phyloP scores from a whole-genome alignment of 2,329 filamentous ascomycete species.

The Mollisiaceae sp. region DNA sequence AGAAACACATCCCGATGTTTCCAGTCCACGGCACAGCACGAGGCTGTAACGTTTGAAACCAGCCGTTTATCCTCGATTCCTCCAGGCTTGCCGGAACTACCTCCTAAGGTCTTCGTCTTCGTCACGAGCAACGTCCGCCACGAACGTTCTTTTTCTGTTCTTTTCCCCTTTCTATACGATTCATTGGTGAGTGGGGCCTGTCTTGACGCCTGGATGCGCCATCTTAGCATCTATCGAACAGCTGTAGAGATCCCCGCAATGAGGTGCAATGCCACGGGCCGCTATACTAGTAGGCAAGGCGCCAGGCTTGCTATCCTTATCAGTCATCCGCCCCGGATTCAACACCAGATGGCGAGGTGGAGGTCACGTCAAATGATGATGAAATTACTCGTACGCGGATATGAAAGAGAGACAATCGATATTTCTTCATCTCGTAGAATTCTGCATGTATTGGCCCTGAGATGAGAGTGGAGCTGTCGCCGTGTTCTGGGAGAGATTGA shows the following conservation, averaged over 20 bases:
- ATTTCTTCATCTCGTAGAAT: not conserved
- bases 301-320: not conserved
- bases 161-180: not conserved
- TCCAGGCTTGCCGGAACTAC: not conserved
- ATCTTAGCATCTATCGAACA: slow-evolving; percentile 3
- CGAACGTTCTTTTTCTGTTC: not conserved
- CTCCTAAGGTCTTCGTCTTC: too few relatives aligned
- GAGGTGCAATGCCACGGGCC: not conserved
- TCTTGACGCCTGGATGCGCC: slow-evolving; percentile 4
- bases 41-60: not conserved
- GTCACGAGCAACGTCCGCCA: not conserved
- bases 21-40: slow-evolving; percentile 1
- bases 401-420: not conserved
- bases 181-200: not conserved
- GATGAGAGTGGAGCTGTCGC: not conserved
- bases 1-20: slow-evolving; percentile 6
- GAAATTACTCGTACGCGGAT: not conserved
- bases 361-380: not conserved
- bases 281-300: not conserved
- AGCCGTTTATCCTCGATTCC: not conserved
- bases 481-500: not conserved
- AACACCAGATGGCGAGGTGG: not conserved
- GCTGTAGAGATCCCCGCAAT: not conserved
- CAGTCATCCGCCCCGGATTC: not conserved
- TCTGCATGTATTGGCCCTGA: not conserved